Evolutionary conservation across 73 alveolate genomes (phyloP), one percentile per base, ranked within the genome.

Genomic region (Blepharisma japonicum): DNA sequence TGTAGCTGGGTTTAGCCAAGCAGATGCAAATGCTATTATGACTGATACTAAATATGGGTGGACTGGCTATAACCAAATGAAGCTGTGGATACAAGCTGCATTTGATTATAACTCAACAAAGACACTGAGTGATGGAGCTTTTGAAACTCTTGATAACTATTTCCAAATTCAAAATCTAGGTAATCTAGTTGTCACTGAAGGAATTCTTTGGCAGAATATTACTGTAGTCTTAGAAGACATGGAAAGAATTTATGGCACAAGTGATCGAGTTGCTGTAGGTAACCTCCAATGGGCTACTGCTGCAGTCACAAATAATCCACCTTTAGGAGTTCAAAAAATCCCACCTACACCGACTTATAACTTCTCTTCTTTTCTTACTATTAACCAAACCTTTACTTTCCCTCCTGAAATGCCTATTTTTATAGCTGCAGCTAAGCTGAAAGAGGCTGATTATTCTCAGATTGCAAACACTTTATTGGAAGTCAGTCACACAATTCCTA

Each of bases 251-350:
- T 61, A 61, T 61, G 74, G 74, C 2, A 61, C 49, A 18, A 61
- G 23, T 25, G 5, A 61, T 39, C 74, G 47, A 25, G 23, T 14
- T 8, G n/a, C 14, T 20, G 14, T 61, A 18, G 74, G 74, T 1
- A 25, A 20, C 14, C 5, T 61, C 14, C 74, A 61, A 25, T 61
- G 74, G 74, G 39, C 74, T 2, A 61, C 74, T 61, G 74, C 47
- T 14, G 23, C 0, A 20, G 74, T 61, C 14, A 61, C 74, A 25
- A 2, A 2, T 0, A 25, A 5, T 5, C 46, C 23, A 9, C 74
- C 74, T 20, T 61, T n/a, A 9, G 74, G 47, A 20, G 18, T 5
- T 20, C 1, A 39, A 25, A 5, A 6, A 7, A 6, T 56, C 6
- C 6, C 46, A 9, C 72, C 72, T 14, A 38, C 45, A 14, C 6